A percentile compares a stretch with the other conserved stretches of the same genome.
phyloP scores from a whole-genome alignment of 176 grass and related monocot species.

The Pontederia paniculata region DNA sequence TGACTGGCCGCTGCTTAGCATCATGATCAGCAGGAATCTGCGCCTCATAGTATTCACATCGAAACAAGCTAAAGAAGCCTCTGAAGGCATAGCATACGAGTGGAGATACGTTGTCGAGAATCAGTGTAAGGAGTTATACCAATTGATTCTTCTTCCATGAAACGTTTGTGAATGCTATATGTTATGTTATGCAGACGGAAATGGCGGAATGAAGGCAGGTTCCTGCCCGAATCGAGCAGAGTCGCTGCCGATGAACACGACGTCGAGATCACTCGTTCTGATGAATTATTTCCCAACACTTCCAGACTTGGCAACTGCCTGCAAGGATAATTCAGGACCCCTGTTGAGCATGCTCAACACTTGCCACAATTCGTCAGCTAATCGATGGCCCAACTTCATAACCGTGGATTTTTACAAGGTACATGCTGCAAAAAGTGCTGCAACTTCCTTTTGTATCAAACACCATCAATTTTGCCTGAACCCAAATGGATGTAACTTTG shows the following conservation, averaged over 20 bases:
- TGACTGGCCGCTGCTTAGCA: conserved; percentile 74
- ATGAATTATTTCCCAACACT: conserved; percentile 67
- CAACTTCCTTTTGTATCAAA: conserved; percentile 1
- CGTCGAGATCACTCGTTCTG: conserved; percentile 88
- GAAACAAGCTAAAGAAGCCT: conserved; percentile 48
- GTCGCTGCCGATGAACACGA: conserved; percentile 65
- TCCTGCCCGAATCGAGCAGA: conserved; percentile 54
- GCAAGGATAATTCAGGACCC: conserved; percentile 69
- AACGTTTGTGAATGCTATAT: neutral
- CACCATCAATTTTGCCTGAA: neutral
- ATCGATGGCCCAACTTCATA: conserved; percentile 75
- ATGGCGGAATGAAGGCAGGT: conserved; percentile 52
- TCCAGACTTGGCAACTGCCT: conserved; percentile 44
- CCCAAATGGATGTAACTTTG: neutral
- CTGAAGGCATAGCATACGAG: conserved; percentile 71
- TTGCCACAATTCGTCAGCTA: conserved; percentile 38
- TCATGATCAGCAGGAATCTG: conserved; percentile 68
- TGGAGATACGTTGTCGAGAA: conserved; percentile 89
- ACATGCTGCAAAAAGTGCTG: neutral
- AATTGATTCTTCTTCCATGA: too few species aligned
- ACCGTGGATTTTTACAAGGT: conserved; percentile 91
- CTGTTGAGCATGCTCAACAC: conserved; percentile 52
- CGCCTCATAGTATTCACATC: conserved; percentile 84
- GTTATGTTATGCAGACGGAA: conserved; percentile 44
- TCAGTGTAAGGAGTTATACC: conserved; percentile 41